A percentile compares a stretch with the other conserved stretches of the same genome.
These are phyloP conservation scores for Skeletonema menzelii DNA, from an alignment of 108 stramenopile species.

Conservation along the genomic window DNA sequence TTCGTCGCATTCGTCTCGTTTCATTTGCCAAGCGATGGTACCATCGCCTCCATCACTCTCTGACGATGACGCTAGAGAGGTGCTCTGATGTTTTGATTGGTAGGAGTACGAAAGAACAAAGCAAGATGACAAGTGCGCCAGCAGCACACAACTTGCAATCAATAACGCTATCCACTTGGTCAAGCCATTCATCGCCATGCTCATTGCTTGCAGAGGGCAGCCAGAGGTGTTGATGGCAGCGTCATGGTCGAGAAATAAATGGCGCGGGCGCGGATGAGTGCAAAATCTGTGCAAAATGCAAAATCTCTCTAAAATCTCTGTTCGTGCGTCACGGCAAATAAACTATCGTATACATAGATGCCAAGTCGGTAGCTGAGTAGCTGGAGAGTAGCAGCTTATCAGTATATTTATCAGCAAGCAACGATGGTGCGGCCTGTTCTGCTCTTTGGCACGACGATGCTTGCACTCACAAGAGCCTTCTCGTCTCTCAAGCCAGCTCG, in stretches of 20 bases:
- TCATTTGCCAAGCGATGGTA: background rate
- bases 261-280: too few species aligned
- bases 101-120: background rate
- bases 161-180: background rate
- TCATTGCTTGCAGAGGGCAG: background rate
- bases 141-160: background rate
- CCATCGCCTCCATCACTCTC: background rate
- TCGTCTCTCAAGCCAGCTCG: background rate
- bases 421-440: background rate
- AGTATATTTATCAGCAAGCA: background rate
- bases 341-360: too few species aligned
- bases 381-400: too few species aligned
- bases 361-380: too few species aligned
- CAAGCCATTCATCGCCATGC: too few species aligned
- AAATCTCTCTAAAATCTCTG: too few species aligned
- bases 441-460: background rate
- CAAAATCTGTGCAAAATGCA: too few species aligned
- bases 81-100: background rate
- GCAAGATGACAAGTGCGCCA: background rate
- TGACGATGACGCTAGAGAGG: background rate
- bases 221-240: too few species aligned
- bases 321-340: too few species aligned
- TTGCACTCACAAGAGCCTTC: background rate
- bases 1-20: background rate
- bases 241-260: too few species aligned